These are phyloP conservation scores for Ceratonia siliqua DNA, from an alignment of 306 rosid genomes.

Conservation along the genomic window DNA sequence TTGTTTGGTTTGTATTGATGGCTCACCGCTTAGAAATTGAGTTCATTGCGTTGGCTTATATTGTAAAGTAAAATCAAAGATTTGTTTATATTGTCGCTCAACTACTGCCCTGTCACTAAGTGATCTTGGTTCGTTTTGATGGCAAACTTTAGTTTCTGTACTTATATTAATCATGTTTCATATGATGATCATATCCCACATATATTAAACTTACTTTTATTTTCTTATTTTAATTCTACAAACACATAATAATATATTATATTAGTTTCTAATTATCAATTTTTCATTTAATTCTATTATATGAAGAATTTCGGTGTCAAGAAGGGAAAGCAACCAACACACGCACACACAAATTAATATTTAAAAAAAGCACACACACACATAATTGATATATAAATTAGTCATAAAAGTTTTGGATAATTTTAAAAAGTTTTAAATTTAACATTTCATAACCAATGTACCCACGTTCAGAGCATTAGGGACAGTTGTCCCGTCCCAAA, in stretches of 20 bases:
- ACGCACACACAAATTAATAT: too few species aligned
- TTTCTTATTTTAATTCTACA: too few species aligned
- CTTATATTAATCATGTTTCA: background rate
- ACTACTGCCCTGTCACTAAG: background rate
- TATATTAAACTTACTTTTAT: background rate
- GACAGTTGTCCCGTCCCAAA: too few species aligned
- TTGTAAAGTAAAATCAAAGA: background rate
- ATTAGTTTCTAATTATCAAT: too few species aligned
- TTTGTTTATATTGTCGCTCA: background rate
- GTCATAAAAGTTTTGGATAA: too few species aligned
- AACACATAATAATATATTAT: background rate
- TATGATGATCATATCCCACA: background rate
- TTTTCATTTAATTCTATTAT: background rate
- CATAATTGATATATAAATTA: too few species aligned
- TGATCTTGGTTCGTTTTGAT: background rate
- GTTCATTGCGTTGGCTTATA: background rate
- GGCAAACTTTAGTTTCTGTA: background rate
- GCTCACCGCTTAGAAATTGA: background rate
- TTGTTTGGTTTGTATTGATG: background rate
- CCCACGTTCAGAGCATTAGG: too few species aligned
- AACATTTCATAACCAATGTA: too few species aligned
- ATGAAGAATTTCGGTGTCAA: too few species aligned
- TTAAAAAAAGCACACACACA: too few species aligned
- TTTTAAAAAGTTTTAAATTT: too few species aligned
- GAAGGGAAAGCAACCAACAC: too few species aligned